Evolutionary conservation across 225 moss, liverwort and hornwort genomes (phyloP).

Genomic region (Physcomitrellopsis africana): DNA sequence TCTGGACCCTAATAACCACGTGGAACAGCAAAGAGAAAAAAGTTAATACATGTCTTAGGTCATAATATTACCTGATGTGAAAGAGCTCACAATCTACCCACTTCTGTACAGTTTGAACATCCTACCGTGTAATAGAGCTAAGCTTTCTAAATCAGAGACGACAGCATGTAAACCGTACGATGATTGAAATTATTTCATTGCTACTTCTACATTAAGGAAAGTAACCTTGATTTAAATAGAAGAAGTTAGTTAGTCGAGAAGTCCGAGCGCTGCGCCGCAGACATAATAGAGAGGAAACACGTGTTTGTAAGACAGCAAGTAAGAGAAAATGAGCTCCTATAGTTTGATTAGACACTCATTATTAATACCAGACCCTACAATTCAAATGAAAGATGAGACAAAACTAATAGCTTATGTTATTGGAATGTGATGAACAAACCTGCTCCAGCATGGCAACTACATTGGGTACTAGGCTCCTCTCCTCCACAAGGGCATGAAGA

Average conservation of each 20-base stretch:
- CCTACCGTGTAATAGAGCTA: too few species aligned
- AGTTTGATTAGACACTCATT: not conserved
- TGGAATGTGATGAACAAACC: constrained; percentile 17
- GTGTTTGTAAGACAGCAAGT: not conserved
- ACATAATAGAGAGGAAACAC: not conserved
- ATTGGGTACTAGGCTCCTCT: constrained; percentile 72
- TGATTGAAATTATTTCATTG: not conserved
- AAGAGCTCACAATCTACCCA: constrained; percentile 6
- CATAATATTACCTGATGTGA: not conserved
- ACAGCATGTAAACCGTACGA: not conserved
- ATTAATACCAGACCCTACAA: not conserved
- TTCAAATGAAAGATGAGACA: not conserved
- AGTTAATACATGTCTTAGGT: not conserved
- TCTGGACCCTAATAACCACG: constrained; percentile 52
- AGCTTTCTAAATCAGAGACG: too few species aligned
- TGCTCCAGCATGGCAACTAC: constrained; percentile 73
- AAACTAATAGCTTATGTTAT: not conserved
- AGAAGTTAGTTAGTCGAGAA: not conserved
- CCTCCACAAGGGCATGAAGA: constrained; percentile 62
- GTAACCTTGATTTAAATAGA: not conserved
- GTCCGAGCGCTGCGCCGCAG: not conserved
- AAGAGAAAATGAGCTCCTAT: not conserved
- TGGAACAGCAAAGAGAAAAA: not conserved
- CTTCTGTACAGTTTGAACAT: not conserved
- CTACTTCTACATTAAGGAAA: not conserved